phyloP scores from a whole-genome alignment of 371 early-diverging fungal species.

The Actinomucor elegans region DNA sequence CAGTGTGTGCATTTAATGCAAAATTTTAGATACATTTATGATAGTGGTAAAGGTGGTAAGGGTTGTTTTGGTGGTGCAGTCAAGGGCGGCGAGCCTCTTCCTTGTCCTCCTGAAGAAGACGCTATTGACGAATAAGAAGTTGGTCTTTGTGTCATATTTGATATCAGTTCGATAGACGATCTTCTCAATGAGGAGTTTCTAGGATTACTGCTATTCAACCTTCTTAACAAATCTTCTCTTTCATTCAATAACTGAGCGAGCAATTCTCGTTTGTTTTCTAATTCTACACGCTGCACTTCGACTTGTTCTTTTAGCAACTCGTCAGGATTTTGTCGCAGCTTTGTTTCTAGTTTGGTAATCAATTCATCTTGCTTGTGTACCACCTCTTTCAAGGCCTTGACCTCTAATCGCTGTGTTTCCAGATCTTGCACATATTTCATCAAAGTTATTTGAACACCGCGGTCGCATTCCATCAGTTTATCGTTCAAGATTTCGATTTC shows the following conservation, averaged over 20 bases:
- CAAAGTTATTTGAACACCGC: conserved; percentile 35
- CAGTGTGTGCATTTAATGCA: background rate
- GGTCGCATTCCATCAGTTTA: conserved; percentile 29
- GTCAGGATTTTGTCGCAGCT: conserved; percentile 5
- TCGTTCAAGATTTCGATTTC: conserved; percentile 25
- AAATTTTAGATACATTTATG: background rate
- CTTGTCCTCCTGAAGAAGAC: conserved; percentile 14
- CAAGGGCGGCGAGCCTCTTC: conserved; percentile 17
- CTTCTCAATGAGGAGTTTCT: conserved; percentile 20
- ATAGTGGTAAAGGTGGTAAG: conserved; percentile 21
- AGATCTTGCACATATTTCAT: conserved; percentile 34
- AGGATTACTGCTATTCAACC: conserved; percentile 5
- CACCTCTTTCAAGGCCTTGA: conserved; percentile 22
- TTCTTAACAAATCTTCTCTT: conserved; percentile 28
- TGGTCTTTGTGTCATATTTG: conserved; percentile 12
- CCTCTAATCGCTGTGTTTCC: conserved; percentile 31
- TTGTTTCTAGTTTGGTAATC: conserved; percentile 35
- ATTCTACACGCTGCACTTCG: conserved; percentile 33
- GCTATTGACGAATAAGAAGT: conserved; percentile 4
- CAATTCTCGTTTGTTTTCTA: conserved; percentile 40
- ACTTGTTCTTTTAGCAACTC: conserved; percentile 31
- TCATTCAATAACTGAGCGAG: conserved; percentile 37
- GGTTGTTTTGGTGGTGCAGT: conserved; percentile 29
- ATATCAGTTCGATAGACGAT: conserved; percentile 39
- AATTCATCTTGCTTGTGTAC: conserved; percentile 44